Evolutionary conservation across 176 grass and related monocot genomes (phyloP), one percentile per base, ranked within the genome.

Genomic region (Carex pumila): DNA sequence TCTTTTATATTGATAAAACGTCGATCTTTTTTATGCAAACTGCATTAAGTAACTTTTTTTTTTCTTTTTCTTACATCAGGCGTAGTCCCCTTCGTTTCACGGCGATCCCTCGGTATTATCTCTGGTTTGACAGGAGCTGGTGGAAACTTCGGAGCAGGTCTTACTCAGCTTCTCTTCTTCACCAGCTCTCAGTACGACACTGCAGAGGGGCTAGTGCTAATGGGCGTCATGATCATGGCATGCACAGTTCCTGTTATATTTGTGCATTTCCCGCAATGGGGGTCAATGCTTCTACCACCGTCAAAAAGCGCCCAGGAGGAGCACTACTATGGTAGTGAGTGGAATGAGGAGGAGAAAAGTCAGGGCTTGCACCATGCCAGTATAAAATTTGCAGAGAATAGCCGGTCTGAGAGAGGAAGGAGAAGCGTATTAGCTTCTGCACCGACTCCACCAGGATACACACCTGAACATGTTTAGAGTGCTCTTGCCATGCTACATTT

Each of bases 161-260:
- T 97, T n/a, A 97, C 92, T 2, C 95, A 97, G 73, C 87, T 97
- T 53, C 89, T 97, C 21, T 97, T 98, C 80, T 94, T 97, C 78
- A 97, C 94, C 0, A 92, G 87, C 2, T 89, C 88, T 5, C 62
- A n/a, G 0, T 92, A 94, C 67, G 89, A 92, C 18, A 97, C 90
- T 0, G 86, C 60, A 0, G 89, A 14, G 5, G 95, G 95, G 0
- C 72, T 98, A 0, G 50, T 83, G 69, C 85, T 88, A 64, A 98
- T 98, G 95, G 95, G 95, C 2, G 83, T 98, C 69, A 94, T 98
- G 95, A 85, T 92, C 84, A 98, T 98, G 92, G 91, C 79, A 2
- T 98, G 95, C 86, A 98, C 95, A 4, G 34, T 90, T 22, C 92
- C 95, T 0, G 68, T 90, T 0, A 43, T 49, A 5, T 37, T 98